phyloP scores from a whole-genome alignment of 83 land plant species.

The Diphasiastrum complanatum region DNA sequence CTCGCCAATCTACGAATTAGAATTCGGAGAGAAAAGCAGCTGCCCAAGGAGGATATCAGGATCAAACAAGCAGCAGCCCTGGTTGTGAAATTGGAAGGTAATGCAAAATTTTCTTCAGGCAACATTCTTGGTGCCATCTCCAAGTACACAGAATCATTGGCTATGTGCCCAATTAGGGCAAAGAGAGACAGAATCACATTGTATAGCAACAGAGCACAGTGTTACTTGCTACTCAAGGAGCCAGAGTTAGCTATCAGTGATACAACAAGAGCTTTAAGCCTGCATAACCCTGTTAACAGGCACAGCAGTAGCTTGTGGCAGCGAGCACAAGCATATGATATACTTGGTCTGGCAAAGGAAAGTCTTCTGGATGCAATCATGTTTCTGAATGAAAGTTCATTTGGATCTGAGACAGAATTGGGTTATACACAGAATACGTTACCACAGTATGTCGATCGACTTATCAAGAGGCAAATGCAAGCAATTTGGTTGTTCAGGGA shows the following conservation, averaged over 20 bases:
- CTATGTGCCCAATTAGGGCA: slow-evolving; percentile 51
- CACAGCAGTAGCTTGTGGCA: slow-evolving; percentile 86
- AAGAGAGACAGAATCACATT: slow-evolving; percentile 73
- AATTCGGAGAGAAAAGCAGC: slow-evolving; percentile 54
- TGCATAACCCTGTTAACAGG: slow-evolving; percentile 55
- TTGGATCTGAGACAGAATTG: neutral
- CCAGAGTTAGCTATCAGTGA: slow-evolving; percentile 68
- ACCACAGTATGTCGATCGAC: slow-evolving; percentile 4
- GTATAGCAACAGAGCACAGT: slow-evolving; percentile 91
- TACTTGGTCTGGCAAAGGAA: slow-evolving; percentile 63
- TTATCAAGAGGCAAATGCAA: slow-evolving; percentile 37
- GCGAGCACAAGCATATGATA: slow-evolving; percentile 88
- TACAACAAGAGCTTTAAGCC: slow-evolving; percentile 68
- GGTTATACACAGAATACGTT: neutral
- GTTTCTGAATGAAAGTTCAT: slow-evolving; percentile 64
- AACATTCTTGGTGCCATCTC: slow-evolving; percentile 48
- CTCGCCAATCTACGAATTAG: slow-evolving; percentile 45
- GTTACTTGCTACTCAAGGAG: slow-evolving; percentile 50
- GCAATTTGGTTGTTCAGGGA: slow-evolving; percentile 78
- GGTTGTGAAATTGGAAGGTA: slow-evolving; percentile 61
- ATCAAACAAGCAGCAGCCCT: slow-evolving; percentile 43
- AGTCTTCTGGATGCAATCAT: slow-evolving; percentile 77
- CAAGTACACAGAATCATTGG: slow-evolving; percentile 60
- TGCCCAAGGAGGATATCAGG: slow-evolving; percentile 46
- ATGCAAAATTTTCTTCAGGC: slow-evolving; percentile 55